Conservation (phyloP, 345 rosid species). For the Hibiscus trionum region DNA sequence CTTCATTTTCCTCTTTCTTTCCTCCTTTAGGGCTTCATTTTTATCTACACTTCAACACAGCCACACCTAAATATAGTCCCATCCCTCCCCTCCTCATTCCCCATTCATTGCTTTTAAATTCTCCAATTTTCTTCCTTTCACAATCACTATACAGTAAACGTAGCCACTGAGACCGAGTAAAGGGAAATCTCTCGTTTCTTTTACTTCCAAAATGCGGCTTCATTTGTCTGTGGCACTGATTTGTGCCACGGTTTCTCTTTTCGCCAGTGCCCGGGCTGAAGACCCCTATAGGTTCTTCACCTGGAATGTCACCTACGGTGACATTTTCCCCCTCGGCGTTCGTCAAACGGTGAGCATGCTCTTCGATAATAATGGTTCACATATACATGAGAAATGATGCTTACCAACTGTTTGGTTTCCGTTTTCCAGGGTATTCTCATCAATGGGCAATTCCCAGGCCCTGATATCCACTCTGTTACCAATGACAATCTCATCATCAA, state of each 20-base stretch:
- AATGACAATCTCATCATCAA: slow-evolving; percentile 60
- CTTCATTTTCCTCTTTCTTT: slow-evolving; percentile 9
- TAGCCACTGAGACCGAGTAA: slow-evolving; percentile 39
- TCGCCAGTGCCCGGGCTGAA: slow-evolving; percentile 31
- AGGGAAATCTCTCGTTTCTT: background rate
- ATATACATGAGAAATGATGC: background rate
- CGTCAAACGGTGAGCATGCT: slow-evolving; percentile 33
- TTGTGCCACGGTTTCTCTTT: slow-evolving; percentile 9
- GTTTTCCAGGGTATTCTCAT: slow-evolving; percentile 51
- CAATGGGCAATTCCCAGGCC: slow-evolving; percentile 73
- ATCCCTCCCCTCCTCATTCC: slow-evolving; percentile 17
- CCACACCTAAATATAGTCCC: background rate
- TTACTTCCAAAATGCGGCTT: slow-evolving; percentile 20
- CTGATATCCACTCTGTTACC: slow-evolving; percentile 53
- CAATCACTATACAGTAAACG: background rate
- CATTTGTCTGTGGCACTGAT: slow-evolving; percentile 8
- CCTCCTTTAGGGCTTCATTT: slow-evolving; percentile 1
- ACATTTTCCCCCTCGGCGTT: slow-evolving; percentile 53
- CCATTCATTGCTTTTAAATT: background rate
- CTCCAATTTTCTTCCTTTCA: background rate
- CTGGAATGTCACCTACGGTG: slow-evolving; percentile 65
- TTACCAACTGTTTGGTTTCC: background rate
- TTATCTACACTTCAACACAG: too few species aligned
- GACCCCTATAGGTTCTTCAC: slow-evolving; percentile 51
- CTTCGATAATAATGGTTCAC: background rate